Evolutionary conservation across 768 basidiomycete species (phyloP), one percentile per base, ranked within the genome.

Genomic region (Psilocybe tampanensis): DNA sequence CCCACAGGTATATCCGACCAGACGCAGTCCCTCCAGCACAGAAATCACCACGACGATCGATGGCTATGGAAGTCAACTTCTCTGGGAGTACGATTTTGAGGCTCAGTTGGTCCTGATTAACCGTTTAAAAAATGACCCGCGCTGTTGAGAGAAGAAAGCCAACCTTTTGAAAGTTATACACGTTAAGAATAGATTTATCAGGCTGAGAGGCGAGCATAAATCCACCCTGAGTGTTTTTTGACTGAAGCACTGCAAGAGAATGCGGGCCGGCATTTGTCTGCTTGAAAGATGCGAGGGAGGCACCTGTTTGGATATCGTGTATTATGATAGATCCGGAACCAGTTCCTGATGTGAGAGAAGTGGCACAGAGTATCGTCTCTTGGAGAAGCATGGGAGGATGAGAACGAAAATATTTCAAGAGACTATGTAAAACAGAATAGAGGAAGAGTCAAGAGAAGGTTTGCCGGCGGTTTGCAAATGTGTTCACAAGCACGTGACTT

Each of bases 1-100:
- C 95, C 97, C 97, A 99, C 1, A 99, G 74, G 67, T 95, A 95
- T 64, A 98, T 83, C 51, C 95, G 85, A 26, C 97, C 97, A 65
- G 90, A 88, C 3, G 82, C 72, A 0, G 94, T 95, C 29, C 95
- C 97, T 22, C 90, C 95, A 0, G 92, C 95, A 64, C 92, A 94
- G 63, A 86, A 90, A 33, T 76, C 72, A 3, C 94, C 95, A 44
- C 76, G 77, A 17, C 77, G 77, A 70, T 95, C 92, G 7, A 93
- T 67, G 6, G 89, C 79, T 36, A 97, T 81, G 63, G 91, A 94
- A 22, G 86, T 82, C 44, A 98, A 74, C 68, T 91, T 94, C 72
- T 98, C 96, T 0, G 96, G 94, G 0, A 98, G 77, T 11, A 97
- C 86, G 26, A 95, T 81, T 71, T 94, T 94, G 42, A 89, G 73